Evolutionary conservation across 768 basidiomycete genomes (phyloP), one percentile per base, ranked within the genome.

Genomic region (Rhodocollybia butyracea): DNA sequence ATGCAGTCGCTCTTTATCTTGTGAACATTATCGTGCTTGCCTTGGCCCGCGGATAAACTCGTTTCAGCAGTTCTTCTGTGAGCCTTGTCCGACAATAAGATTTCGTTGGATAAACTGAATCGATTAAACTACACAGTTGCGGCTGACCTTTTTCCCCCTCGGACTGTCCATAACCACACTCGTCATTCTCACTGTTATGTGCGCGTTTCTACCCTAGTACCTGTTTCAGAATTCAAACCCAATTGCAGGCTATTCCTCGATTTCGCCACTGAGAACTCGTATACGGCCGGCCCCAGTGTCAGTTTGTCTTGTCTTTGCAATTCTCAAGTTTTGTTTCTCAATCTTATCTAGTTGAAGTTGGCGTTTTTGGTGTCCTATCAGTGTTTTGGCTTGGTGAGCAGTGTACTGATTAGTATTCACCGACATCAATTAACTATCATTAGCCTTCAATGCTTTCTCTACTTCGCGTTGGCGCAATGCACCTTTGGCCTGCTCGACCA

Each of bases 61-160:
- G 22, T 84, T 80, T 63, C 79, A 83, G 62, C 79, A 81, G 24
- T 86, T 77, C 66, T 85, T 79, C 70, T 85, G 83, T 84, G 56
- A 61, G 80, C 71, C 8, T 46, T 17, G 7, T 32, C 12, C 21
- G 17, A 24, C n/a, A n/a, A n/a, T n/a, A n/a, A n/a, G n/a, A n/a
- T n/a, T n/a, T n/a, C n/a, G n/a, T n/a, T n/a, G n/a, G n/a, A n/a
- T n/a, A n/a, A n/a, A n/a, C n/a, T n/a, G n/a, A n/a, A n/a, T n/a
- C n/a, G n/a, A n/a, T n/a, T n/a, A n/a, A n/a, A n/a, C n/a, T n/a
- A n/a, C n/a, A n/a, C n/a, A 84, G 82, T 77, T 63, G 68, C 79
- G 43, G 84, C 84, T 5, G 83, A 84, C 66, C 64, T 82, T 22
- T n/a, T 82, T 83, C 63, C 84, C 84, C n/a, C 70, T 84, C 53